phyloP scores from a whole-genome alignment of 495 filamentous ascomycete species.

The Entonaema liquescens region DNA sequence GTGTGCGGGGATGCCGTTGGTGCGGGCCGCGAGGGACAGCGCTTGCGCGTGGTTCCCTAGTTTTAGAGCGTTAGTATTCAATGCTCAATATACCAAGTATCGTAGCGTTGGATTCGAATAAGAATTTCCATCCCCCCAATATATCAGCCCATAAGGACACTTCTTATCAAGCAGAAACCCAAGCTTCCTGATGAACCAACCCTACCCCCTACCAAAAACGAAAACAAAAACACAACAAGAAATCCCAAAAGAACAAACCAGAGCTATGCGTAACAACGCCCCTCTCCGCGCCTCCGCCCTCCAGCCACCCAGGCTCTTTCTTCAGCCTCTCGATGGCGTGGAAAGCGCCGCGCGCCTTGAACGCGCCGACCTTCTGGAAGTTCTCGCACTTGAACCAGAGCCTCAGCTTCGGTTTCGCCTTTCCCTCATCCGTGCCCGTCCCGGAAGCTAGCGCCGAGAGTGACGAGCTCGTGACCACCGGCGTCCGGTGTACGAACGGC shows the following conservation, averaged over 20 bases:
- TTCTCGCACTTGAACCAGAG: slow-evolving; percentile 99
- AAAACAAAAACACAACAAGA: slow-evolving; percentile 6
- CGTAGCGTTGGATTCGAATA: not conserved
- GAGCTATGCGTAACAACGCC: slow-evolving; percentile 94
- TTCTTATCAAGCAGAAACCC: no score
- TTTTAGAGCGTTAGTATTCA: not conserved
- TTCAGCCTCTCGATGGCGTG: slow-evolving; percentile 83
- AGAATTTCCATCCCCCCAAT: no score
- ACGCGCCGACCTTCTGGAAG: slow-evolving; percentile 87
- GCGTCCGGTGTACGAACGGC: slow-evolving; percentile 81
- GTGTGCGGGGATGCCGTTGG: slow-evolving; percentile 67
- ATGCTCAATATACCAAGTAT: not conserved
- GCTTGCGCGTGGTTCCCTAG: slow-evolving; percentile 96
- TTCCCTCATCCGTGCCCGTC: slow-evolving; percentile 45
- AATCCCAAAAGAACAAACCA: slow-evolving; percentile 60
- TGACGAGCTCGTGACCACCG: slow-evolving; percentile 78
- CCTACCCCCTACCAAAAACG: no score
- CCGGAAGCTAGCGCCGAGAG: slow-evolving; percentile 79
- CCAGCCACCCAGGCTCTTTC: slow-evolving; percentile 66
- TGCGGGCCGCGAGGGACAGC: slow-evolving; percentile 82
- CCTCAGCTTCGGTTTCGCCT: slow-evolving; percentile 68
- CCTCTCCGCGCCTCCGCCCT: slow-evolving; percentile 57
- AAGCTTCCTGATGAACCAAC: no score
- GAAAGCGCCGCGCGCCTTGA: slow-evolving; percentile 91
- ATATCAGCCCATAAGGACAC: no score